These are phyloP conservation scores for Helianthus annuus DNA, from an alignment of 129 eudicot species.

Conservation along the genomic window DNA sequence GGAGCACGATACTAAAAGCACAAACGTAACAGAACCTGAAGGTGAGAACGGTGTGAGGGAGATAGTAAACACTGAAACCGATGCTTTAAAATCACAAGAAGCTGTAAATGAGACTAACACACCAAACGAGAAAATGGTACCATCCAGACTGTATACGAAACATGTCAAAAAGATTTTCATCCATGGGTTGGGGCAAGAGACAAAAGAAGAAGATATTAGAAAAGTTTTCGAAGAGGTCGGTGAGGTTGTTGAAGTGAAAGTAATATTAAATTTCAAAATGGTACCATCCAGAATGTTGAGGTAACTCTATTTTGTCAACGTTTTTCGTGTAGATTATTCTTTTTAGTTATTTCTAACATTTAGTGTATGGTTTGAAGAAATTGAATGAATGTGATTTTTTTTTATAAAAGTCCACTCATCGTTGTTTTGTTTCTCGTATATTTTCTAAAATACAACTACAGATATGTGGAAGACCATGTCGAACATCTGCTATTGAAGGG, in stretches of 20 bases:
- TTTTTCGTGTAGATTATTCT: slow-evolving; percentile 5
- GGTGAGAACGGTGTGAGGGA: slow-evolving; percentile 38
- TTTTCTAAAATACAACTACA: slow-evolving; percentile 30
- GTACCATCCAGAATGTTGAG: slow-evolving; percentile 55
- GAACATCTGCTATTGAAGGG: slow-evolving; percentile 56
- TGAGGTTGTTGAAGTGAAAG: slow-evolving; percentile 50
- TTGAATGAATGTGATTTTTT: slow-evolving; percentile 16
- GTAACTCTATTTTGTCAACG: slow-evolving; percentile 33
- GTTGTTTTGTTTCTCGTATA: slow-evolving; percentile 11
- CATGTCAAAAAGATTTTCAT: slow-evolving; percentile 65
- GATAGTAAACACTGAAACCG: slow-evolving; percentile 16
- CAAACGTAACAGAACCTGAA: slow-evolving; percentile 19
- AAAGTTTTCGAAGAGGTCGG: slow-evolving; percentile 54
- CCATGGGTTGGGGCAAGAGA: slow-evolving; percentile 63
- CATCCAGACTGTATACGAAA: slow-evolving; percentile 52
- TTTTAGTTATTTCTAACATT: background rate
- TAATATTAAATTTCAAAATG: slow-evolving; percentile 40
- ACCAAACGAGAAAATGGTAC: slow-evolving; percentile 53
- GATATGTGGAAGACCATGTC: slow-evolving; percentile 70
- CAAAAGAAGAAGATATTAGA: slow-evolving; percentile 70
- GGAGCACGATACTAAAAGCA: slow-evolving; percentile 13
- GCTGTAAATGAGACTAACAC: slow-evolving; percentile 20
- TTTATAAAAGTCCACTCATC: slow-evolving; percentile 1
- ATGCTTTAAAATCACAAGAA: slow-evolving; percentile 31
- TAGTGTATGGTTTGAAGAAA: slow-evolving; percentile 17